A percentile compares a stretch with the other conserved stretches of the same genome.
Conservation (phyloP, 2,329 filamentous ascomycete species). For the Nothomitra cinnamomea region DNA sequence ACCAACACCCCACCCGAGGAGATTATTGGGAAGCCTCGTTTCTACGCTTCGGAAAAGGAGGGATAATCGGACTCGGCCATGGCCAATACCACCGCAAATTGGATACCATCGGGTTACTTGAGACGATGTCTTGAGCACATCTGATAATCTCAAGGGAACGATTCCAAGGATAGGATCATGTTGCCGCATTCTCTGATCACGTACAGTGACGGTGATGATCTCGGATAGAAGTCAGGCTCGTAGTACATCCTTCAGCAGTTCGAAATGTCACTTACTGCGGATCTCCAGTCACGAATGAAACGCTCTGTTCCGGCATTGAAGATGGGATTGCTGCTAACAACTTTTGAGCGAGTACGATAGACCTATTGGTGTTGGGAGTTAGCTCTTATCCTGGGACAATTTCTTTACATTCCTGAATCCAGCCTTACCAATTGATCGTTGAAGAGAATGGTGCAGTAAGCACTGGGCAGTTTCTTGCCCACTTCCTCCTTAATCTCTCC, state of each 20-base stretch:
- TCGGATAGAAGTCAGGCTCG: too few relatives aligned
- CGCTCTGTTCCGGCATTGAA: slow-evolving; percentile 93
- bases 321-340: slow-evolving; percentile 83
- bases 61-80: slow-evolving; percentile 75
- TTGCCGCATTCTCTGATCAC: slow-evolving; percentile 75
- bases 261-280: slow-evolving; percentile 24
- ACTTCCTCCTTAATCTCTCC: slow-evolving; percentile 80
- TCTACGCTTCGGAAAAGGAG: slow-evolving; percentile 82
- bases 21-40: slow-evolving; percentile 62
- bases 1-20: slow-evolving; percentile 88
- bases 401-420: not conserved
- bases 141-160: slow-evolving; percentile 71
- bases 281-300: slow-evolving; percentile 87
- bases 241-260: too few relatives aligned
- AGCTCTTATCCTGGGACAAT: not conserved
- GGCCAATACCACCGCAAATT: slow-evolving; percentile 82
- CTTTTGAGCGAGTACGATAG: slow-evolving; percentile 90
- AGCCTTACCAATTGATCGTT: slow-evolving; percentile 60
- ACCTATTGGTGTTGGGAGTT: slow-evolving; percentile 24
- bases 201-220: slow-evolving; percentile 73
- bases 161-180: slow-evolving; percentile 92
- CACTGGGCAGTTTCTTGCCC: slow-evolving; percentile 62
- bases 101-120: slow-evolving; percentile 89
- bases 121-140: slow-evolving; percentile 74
- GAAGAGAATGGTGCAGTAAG: slow-evolving; percentile 81